Evolutionary conservation across 768 basidiomycete species (phyloP), one percentile per base, ranked within the genome.

Genomic region (Albatrellus ellisii): DNA sequence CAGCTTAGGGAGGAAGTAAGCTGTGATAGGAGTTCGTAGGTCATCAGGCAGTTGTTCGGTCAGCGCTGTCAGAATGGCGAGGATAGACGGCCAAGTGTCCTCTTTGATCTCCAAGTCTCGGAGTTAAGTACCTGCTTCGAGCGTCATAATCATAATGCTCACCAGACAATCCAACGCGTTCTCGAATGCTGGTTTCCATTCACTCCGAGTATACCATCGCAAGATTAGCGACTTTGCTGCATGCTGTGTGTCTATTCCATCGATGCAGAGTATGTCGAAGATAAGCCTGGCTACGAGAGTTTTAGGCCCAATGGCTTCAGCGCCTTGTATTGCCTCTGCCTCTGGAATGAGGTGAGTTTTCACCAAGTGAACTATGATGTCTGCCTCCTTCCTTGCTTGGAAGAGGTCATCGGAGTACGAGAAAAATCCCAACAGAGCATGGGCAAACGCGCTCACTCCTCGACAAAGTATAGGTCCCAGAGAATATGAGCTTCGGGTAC

Each of bases 311-410:
- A 39, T 29, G 1, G 54, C 49, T 26, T 53, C 54, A 21, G 52
- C 46, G 26, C 51, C 54, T n/a, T 49, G 45, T 36, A 79, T 52
- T 3, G 56, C 54, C 12, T 67, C 63, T 1, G 71, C 56, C 47
- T 74, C 72, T 4, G 70, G 69, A 4, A 79, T 57, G 17, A 74
- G 59, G 24, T 67, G 65, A 12, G 58, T 67, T 28, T 68, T 62
- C 8, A 77, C 46, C 5, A 72, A 20, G 4, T 51, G 45, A 7
- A 67, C 54, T 12, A 70, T 56, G 26, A 58, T 48, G 12, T 56
- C 52, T 1, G 54, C 58, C 42, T 68, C 59, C 9, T 32, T 42
- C 1, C 42, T 39, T 5, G 46, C 41, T 10, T 47, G 40, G 29
- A 41, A 28, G 3, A 41, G 15, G 22, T 52, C 47, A 35, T 50